These are phyloP conservation scores for Capronia epimyces DNA, from an alignment of 2,329 filamentous ascomycete species.

Conservation along the genomic window DNA sequence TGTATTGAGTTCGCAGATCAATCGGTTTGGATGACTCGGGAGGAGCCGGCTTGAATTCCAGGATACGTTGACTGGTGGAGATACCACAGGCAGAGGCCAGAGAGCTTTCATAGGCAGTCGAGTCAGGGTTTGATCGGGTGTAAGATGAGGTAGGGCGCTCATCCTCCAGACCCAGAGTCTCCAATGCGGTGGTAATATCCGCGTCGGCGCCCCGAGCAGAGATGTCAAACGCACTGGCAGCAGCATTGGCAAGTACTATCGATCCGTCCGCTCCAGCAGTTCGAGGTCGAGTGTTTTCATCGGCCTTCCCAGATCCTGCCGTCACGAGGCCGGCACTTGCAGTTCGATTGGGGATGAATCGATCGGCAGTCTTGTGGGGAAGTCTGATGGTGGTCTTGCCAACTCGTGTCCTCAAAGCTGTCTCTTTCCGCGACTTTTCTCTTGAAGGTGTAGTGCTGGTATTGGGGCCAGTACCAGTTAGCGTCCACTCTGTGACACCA, in stretches of 20 bases:
- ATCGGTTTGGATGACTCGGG: conserved; percentile 98
- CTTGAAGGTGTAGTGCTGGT: conserved; percentile 50
- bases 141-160: conserved; percentile 60
- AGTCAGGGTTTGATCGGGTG: conserved; percentile 76
- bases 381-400: conserved; percentile 70
- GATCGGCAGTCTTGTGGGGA: conserved; percentile 68
- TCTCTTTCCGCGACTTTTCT: conserved; percentile 54
- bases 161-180: conserved; percentile 71
- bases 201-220: conserved; percentile 60
- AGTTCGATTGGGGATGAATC: conserved; percentile 91
- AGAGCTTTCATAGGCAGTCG: conserved; percentile 85
- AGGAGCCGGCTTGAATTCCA: conserved; percentile 96
- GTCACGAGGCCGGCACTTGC: conserved; percentile 85
- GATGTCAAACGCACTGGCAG: conserved; percentile 53
- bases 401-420: conserved; percentile 43
- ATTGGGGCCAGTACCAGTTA: conserved; percentile 70
- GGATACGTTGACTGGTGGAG: conserved; percentile 86
- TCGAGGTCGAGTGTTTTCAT: conserved; percentile 70
- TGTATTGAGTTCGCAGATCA: conserved; percentile 95
- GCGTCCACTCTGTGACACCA: conserved; percentile 84
- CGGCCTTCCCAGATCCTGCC: conserved; percentile 75
- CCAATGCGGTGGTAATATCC: conserved; percentile 72
- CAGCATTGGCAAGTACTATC: conserved; percentile 67
- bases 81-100: conserved; percentile 88
- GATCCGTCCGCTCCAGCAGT: conserved; percentile 66